These are phyloP conservation scores for Agaricus sinodeliciosus DNA, from an alignment of 768 basidiomycete species.

Conservation along the genomic window DNA sequence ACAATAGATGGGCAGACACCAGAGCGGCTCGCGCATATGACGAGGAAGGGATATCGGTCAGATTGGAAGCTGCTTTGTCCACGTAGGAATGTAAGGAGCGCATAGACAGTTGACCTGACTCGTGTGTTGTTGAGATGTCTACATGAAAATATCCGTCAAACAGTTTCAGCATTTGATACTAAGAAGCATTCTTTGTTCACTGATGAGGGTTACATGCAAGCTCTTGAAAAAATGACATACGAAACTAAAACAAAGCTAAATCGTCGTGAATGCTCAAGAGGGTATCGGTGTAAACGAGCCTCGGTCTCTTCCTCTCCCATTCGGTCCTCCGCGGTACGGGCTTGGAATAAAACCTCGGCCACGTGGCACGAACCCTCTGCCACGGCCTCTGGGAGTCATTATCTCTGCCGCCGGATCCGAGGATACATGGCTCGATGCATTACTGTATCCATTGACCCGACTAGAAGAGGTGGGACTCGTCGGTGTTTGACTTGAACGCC, in stretches of 20 bases:
- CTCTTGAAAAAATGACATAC: neutral
- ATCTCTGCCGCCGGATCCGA: slow-evolving; percentile 4
- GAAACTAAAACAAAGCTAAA: neutral
- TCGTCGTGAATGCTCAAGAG: neutral
- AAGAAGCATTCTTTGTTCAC: too few relatives aligned
- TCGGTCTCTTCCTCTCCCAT: slow-evolving; percentile 31
- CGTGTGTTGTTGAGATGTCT: too few relatives aligned
- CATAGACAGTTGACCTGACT: too few relatives aligned
- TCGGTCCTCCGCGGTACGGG: slow-evolving; percentile 23
- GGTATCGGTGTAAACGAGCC: slow-evolving; percentile 19
- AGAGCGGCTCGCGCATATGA: too few relatives aligned
- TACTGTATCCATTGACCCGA: neutral
- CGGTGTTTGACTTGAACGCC: neutral
- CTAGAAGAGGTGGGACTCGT: neutral
- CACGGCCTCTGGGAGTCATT: neutral
- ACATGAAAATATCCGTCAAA: too few relatives aligned
- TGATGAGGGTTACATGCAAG: too few relatives aligned
- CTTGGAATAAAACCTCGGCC: slow-evolving; percentile 9
- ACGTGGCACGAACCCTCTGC: neutral
- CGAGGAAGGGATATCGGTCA: too few relatives aligned
- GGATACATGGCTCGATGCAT: neutral
- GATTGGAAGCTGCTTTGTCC: too few relatives aligned
- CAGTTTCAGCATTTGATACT: too few relatives aligned
- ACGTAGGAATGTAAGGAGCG: too few relatives aligned
- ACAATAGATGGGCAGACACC: too few relatives aligned